Base-by-base conservation (phyloP, 352 stramenopile species). In the Globisporangium mamillatum region DNA sequence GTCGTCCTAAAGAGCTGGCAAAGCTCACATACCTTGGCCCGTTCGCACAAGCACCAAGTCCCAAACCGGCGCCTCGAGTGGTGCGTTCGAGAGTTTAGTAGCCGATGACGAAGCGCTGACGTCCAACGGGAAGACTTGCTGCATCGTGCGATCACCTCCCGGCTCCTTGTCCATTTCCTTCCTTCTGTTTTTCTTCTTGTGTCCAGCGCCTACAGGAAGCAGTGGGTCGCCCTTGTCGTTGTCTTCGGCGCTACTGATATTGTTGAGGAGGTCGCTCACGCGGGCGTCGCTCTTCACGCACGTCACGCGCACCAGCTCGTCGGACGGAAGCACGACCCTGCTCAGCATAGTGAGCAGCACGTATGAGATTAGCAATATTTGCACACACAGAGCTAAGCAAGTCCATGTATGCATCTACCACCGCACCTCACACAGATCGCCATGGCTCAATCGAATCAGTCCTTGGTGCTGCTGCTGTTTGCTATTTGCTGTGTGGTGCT, bases 321-420 rank as follows among this genome's bases (percentile, higher is more conserved):
- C 75, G 24, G 75, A 74, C 25, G 72, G 75, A 24, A 79, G 72
- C 63, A 79, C 75, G 46, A 81, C 70, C 63, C 75, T 79, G 10
- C 36, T 16, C 36, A 41, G 10, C 10, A 16, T 14, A 63, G 8
- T 7, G 22, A 36, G 14, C 36, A 41, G 36, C 36, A 41, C 36
- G 14, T 32, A 14, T 41, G 36, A 41, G 36, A 3, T 14, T 41
- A 41, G 36, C 27, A 32, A 32, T 32, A 32, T 32, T 32, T 5
- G 36, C 36, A 41, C 36, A 14, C 36, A 60, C 18, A 60, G 4
- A 14, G 29, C 1, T 14, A 14, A 53, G 46, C 18, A 32, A 32
- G 27, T 6, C 27, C 27, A 32, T 32, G 18, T 10, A 41, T 41
- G 9, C 36, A 41, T 41, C 36, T 14, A 53, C 46, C 46, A 53